Evolutionary conservation across 2,329 filamentous ascomycete genomes (phyloP).

Genomic region (Pseudogymnoascus sp.): DNA sequence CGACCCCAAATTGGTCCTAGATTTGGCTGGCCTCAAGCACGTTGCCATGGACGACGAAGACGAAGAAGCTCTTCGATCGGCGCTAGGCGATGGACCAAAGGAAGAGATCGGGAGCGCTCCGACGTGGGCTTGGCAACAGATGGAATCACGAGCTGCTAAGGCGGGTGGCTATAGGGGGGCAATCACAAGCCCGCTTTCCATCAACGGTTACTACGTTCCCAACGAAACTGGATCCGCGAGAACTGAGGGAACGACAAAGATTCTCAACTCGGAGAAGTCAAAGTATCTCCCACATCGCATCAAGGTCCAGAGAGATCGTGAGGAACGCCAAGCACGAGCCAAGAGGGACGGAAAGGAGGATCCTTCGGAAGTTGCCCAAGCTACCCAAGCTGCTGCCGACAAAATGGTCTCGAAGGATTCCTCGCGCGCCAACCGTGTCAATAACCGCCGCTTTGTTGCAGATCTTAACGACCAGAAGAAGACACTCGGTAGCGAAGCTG

Average conservation of each 20-base stretch:
- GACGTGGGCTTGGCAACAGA: conserved; percentile 63
- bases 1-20: conserved; percentile 52
- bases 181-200: conserved; percentile 32
- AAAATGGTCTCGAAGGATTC: conserved; percentile 80
- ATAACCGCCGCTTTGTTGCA: conserved; percentile 87
- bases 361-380: conserved; percentile 57
- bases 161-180: conserved; percentile 43
- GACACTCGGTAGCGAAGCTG: conserved; percentile 71
- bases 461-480: conserved; percentile 95
- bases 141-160: conserved; percentile 63
- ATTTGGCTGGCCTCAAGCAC: conserved; percentile 63
- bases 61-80: conserved; percentile 41
- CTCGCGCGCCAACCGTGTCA: conserved; percentile 87
- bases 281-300: conserved; percentile 97
- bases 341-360: conserved; percentile 44
- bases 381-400: conserved; percentile 64
- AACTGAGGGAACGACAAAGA: conserved; percentile 90
- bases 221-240: conserved; percentile 79
- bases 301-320: conserved; percentile 83
- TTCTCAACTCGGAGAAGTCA: conserved; percentile 93
- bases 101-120: conserved; percentile 45
- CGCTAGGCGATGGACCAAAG: conserved; percentile 29
- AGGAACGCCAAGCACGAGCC: conserved; percentile 76
- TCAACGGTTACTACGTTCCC: conserved; percentile 68
- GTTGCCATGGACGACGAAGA: conserved; percentile 63